These are phyloP conservation scores for Inga oerstediana DNA, from an alignment of 306 rosid genomes.

Conservation along the genomic window DNA sequence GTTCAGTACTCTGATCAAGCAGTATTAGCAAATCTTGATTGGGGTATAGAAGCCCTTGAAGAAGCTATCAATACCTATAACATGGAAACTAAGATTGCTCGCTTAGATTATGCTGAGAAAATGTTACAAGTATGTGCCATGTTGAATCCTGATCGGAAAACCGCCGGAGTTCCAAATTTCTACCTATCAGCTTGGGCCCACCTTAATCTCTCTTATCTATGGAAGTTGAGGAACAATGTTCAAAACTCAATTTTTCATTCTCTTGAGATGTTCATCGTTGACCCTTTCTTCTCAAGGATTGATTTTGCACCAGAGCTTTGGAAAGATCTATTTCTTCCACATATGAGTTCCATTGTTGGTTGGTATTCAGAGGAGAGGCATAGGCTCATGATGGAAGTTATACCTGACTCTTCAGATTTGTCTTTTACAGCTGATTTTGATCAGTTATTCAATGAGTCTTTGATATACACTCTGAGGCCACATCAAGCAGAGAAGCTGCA, in stretches of 20 bases:
- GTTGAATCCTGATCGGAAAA: constrained; percentile 70
- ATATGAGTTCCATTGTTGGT: constrained; percentile 86
- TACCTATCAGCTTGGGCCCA: constrained; percentile 97
- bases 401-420: constrained; percentile 75
- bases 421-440: constrained; percentile 82
- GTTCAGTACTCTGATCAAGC: constrained; percentile 91
- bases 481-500: constrained; percentile 73
- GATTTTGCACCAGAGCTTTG: constrained; percentile 95
- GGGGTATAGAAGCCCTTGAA: constrained; percentile 97
- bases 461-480: constrained; percentile 71
- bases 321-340: constrained; percentile 79
- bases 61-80: constrained; percentile 87
- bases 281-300: constrained; percentile 80
- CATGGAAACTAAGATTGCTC: constrained; percentile 83
- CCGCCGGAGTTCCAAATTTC: constrained; percentile 93
- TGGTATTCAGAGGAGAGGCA: constrained; percentile 95
- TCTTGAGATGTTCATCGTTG: constrained; percentile 83
- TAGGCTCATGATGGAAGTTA: constrained; percentile 76
- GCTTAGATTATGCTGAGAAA: constrained; percentile 81
- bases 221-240: constrained; percentile 69
- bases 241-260: constrained; percentile 60
- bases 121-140: constrained; percentile 95
- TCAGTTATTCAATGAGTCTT: constrained; percentile 76
- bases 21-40: constrained; percentile 83
- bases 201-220: constrained; percentile 73